Evolutionary conservation across 2,329 filamentous ascomycete species (phyloP).

Genomic region (Nannizzia gypsea): DNA sequence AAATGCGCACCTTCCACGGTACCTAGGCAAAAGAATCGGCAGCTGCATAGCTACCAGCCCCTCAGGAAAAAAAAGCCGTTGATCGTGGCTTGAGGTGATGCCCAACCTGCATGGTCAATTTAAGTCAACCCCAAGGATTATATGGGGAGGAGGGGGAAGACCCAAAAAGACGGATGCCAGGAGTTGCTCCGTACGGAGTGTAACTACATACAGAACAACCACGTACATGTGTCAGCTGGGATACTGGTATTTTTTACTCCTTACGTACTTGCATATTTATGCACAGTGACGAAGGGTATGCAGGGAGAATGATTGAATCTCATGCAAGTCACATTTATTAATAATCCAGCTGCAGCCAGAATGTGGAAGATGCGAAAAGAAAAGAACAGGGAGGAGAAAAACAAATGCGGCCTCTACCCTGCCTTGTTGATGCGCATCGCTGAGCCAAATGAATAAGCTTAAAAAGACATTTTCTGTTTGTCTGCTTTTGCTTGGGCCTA

Average conservation of each 20-base stretch:
- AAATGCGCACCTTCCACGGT: neutral
- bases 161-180: neutral
- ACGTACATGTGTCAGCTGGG: conserved; percentile 2
- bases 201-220: neutral
- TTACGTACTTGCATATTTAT: conserved; percentile 2
- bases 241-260: neutral
- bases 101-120: neutral
- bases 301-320: neutral
- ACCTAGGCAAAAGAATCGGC: neutral
- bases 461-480: conserved; percentile 2
- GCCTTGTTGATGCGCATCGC: neutral
- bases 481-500: neutral
- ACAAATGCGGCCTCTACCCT: neutral
- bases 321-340: conserved; percentile 3
- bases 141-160: neutral
- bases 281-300: neutral
- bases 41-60: neutral
- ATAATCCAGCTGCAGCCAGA: neutral
- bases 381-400: neutral
- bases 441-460: conserved; percentile 2
- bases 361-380: neutral
- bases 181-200: neutral
- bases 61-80: neutral
- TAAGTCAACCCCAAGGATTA: neutral
- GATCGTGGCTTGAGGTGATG: neutral